Evolutionary conservation across 1,284 basidiomycete species (phyloP).

Genomic region (Porogramme epimiltina): DNA sequence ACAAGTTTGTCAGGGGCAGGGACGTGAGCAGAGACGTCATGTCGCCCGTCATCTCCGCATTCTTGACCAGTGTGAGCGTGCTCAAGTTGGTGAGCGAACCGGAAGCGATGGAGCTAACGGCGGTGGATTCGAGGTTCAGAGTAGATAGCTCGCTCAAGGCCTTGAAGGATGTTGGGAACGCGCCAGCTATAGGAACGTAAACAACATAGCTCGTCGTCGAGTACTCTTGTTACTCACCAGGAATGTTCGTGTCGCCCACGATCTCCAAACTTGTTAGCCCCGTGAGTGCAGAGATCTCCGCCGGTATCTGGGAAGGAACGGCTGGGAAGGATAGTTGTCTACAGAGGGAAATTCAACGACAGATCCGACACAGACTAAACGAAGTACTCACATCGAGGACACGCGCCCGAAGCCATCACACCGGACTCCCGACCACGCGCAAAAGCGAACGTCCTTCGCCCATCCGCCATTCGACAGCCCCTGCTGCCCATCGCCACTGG

Average conservation of each 20-base stretch:
- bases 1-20: slow-evolving; percentile 44
- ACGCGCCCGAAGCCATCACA: slow-evolving; percentile 46
- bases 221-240: slow-evolving; percentile 42
- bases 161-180: slow-evolving; percentile 39
- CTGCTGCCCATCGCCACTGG: slow-evolving; percentile 40
- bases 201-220: not conserved
- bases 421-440: slow-evolving; percentile 49
- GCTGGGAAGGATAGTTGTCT: slow-evolving; percentile 50
- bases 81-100: slow-evolving; percentile 37
- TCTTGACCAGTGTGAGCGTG: slow-evolving; percentile 45
- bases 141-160: slow-evolving; percentile 41
- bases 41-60: slow-evolving; percentile 44
- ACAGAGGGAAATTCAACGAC: not conserved
- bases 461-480: slow-evolving; percentile 46
- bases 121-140: slow-evolving; percentile 50
- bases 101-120: slow-evolving; percentile 41
- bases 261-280: slow-evolving; percentile 42
- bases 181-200: slow-evolving; percentile 35
- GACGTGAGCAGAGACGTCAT: slow-evolving; percentile 41
- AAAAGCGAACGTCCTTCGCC: slow-evolving; percentile 49
- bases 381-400: slow-evolving; percentile 43
- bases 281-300: slow-evolving; percentile 44
- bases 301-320: slow-evolving; percentile 47
- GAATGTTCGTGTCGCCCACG: slow-evolving; percentile 43
- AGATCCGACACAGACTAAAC: not conserved